Base-by-base conservation (phyloP, 306 rosid species). In the Vigna nakashimae region DNA sequence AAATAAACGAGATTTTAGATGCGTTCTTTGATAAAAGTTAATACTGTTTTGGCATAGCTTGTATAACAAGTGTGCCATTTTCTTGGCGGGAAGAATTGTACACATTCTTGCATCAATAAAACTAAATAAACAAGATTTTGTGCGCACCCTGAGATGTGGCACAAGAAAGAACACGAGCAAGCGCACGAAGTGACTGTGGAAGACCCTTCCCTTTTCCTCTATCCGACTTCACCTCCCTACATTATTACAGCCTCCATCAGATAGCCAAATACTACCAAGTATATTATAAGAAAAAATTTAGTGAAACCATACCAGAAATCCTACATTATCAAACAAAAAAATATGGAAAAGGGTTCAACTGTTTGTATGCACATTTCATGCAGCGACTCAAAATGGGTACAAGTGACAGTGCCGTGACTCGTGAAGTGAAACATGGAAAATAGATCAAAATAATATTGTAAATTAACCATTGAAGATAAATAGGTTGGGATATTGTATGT, bases 151-250 rank as follows among this genome's bases (percentile, higher is more conserved):
- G 87, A 73, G 74, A 75, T 30, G 82, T 73, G 76, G 80, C 40
- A 80, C 97, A 91, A 72, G 93, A 45, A 43, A 86, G 71, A 83
- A 90, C 84, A 62, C 96, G 92, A 68, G 87, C 93, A 87, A 88
- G 80, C 53, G 98, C 97, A 43, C 90, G 90, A 72, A 91, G 88
- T 74, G 98, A 90, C 63, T 86, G 97, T 1, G 96, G 92, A 79
- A 93, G 73, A 66, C 98, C 96, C 83, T 83, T 88, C 85, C 90
- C 97, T 65, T 86, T 93, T 63, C 87, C 88, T 26, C 56, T 69
- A 76, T 81, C 82, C 17, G 83, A 82, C 69, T 63, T 83, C 76
- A 93, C 91, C 82, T 93, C 96, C 86, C 96, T 91, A 46, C 13
- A 77, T 49, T 81, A 85, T 77, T 70, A 73, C 57, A 65, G 66